These are phyloP conservation scores for Tetracladium setigerum DNA, from an alignment of 495 filamentous ascomycete species.

Conservation along the genomic window DNA sequence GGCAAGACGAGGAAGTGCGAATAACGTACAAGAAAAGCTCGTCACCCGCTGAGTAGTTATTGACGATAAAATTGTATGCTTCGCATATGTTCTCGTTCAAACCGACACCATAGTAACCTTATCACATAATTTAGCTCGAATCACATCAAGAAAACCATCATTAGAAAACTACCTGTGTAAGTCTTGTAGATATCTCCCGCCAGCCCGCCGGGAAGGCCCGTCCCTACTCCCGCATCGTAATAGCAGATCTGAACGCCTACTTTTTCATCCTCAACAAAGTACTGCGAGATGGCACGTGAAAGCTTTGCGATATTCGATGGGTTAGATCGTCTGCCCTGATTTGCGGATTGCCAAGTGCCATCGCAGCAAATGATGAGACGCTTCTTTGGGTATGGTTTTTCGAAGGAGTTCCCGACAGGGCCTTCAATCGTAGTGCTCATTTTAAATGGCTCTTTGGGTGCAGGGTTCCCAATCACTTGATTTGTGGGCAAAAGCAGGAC, in stretches of 20 bases:
- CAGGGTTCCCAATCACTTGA: too few species aligned
- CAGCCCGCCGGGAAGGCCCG: constrained; percentile 21
- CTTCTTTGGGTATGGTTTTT: too few species aligned
- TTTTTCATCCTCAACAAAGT: too few species aligned
- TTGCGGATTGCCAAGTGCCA: constrained; percentile 36
- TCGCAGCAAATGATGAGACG: constrained; percentile 31
- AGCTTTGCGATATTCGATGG: constrained; percentile 41
- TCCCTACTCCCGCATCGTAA: constrained; percentile 49
- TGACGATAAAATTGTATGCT: constrained; percentile 56
- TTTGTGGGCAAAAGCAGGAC: too few species aligned
- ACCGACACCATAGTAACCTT: constrained; percentile 41
- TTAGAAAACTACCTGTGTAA: constrained; percentile 10
- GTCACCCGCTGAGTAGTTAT: constrained; percentile 57
- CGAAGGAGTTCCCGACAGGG: too few species aligned
- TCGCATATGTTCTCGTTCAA: constrained; percentile 50
- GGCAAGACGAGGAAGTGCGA: too few species aligned
- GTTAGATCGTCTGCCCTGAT: constrained; percentile 22
- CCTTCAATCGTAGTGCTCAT: too few species aligned
- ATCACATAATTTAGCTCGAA: too few species aligned
- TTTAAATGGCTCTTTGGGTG: too few species aligned
- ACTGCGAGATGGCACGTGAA: constrained; percentile 28
- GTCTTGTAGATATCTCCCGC: constrained; percentile 20
- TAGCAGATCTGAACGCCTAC: constrained; percentile 39
- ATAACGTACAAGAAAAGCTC: constrained; percentile 68
- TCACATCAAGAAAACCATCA: too few species aligned